Percentiles rank a stretch among this genome's conserved stretches.
Conservation (phyloP, 495 filamentous ascomycete genomes). For the Aspergillus haitiensis region DNA sequence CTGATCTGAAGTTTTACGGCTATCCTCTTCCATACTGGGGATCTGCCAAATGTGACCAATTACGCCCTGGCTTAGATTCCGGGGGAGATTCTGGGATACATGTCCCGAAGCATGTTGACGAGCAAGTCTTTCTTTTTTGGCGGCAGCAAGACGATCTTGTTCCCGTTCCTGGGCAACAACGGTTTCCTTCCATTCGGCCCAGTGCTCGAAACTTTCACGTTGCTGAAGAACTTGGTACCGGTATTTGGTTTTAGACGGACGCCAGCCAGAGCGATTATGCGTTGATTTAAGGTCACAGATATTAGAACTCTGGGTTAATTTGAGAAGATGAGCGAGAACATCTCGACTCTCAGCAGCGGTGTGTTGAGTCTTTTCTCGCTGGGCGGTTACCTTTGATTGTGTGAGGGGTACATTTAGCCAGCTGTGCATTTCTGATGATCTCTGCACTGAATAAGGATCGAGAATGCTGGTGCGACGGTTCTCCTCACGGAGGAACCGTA, state of each 20-base stretch:
- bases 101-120: slow-evolving; percentile 31
- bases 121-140: slow-evolving; percentile 38
- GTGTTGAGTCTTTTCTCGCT: slow-evolving; percentile 57
- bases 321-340: slow-evolving; percentile 68
- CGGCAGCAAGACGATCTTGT: slow-evolving; percentile 40
- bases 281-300: slow-evolving; percentile 55
- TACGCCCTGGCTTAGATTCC: slow-evolving; percentile 44
- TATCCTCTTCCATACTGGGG: slow-evolving; percentile 44
- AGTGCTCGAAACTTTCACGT: slow-evolving; percentile 60
- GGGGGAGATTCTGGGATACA: slow-evolving; percentile 33
- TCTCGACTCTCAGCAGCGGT: slow-evolving; percentile 68
- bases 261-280: slow-evolving; percentile 58
- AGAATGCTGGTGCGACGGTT: slow-evolving; percentile 64
- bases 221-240: slow-evolving; percentile 60
- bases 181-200: slow-evolving; percentile 60
- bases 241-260: slow-evolving; percentile 57
- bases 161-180: slow-evolving; percentile 50
- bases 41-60: slow-evolving; percentile 50
- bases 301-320: slow-evolving; percentile 59
- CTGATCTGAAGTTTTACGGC: slow-evolving; percentile 27
- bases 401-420: slow-evolving; percentile 67
- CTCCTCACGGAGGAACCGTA: slow-evolving; percentile 77
- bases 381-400: slow-evolving; percentile 41
- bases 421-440: slow-evolving; percentile 48
- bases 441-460: slow-evolving; percentile 61